Evolutionary conservation across 2,329 filamentous ascomycete genomes (phyloP).

Genomic region (Fusarium piperis): DNA sequence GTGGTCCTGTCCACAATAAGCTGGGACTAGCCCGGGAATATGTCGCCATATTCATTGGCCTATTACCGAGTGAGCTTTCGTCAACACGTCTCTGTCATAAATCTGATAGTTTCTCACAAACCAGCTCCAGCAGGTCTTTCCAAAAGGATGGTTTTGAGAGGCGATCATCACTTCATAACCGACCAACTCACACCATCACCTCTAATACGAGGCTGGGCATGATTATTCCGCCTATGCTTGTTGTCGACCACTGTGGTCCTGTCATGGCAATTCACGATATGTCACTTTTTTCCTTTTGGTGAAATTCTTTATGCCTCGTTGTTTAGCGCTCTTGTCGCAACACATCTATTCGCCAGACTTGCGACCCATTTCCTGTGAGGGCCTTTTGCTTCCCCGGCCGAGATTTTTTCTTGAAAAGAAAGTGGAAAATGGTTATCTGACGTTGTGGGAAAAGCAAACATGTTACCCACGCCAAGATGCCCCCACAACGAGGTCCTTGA

Average conservation of each 20-base stretch:
- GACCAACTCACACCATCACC: not conserved
- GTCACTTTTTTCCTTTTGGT: conserved; percentile 15
- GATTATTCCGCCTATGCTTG: not conserved
- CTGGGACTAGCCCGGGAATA: not conserved
- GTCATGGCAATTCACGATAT: not conserved
- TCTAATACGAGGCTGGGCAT: not conserved
- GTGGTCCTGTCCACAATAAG: not conserved
- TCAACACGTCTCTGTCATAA: not conserved
- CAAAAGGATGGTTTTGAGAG: not conserved
- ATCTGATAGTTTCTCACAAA: not conserved
- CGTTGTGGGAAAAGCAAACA: conserved; percentile 1
- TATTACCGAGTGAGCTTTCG: not conserved
- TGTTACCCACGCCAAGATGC: conserved; percentile 4
- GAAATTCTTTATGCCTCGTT: not conserved
- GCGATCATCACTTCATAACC: not conserved
- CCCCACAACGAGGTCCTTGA: not conserved
- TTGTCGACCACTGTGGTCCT: not conserved
- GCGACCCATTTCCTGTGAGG: not conserved
- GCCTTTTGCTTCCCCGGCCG: not conserved
- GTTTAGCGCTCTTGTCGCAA: not conserved
- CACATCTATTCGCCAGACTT: not conserved
- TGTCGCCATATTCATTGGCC: not conserved
- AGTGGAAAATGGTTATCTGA: not conserved
- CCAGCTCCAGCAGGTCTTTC: not conserved
- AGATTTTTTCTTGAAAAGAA: not conserved